Base-by-base conservation (phyloP, 352 stramenopile genomes). In the Blastocystis sp. region DNA sequence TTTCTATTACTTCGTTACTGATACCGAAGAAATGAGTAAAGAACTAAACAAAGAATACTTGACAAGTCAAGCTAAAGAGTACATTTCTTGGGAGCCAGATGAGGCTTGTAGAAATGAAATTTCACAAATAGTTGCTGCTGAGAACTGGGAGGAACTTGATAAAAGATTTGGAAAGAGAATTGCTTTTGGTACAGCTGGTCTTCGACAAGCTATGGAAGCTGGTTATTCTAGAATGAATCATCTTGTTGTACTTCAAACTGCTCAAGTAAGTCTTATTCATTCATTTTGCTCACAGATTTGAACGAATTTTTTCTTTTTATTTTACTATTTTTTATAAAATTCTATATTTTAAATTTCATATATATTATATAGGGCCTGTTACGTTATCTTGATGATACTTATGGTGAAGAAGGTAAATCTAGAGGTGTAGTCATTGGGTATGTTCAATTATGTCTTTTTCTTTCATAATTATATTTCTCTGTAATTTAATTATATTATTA, bases 221-320 rank as follows among this genome's bases (percentile, higher is more conserved):
- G 83, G 83, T 9, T 78, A 80, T 5, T 74, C 71, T 27, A 75
- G 75, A 43, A 90, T 93, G 73, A 93, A 93, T 70, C 81, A 91
- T 49, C 71, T 91, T 30, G 79, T 91, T 18, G 72, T 91, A 33
- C 71, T 93, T 16, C 83, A 92, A 70, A 86, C 83, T 9, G 75
- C 77, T n/a, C 82, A 86, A 72, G 52, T 62, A 52, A 5, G 36
- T 11, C 28, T 34, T 33, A 9, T 11, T 1, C 33, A 40, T 6
- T 21, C n/a, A n/a, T n/a, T n/a, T n/a, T n/a, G n/a, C n/a, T n/a
- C n/a, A n/a, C n/a, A n/a, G n/a, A n/a, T 39, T n/a, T n/a, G 33
- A 39, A 39, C 33, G 13, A n/a, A n/a, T n/a, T 39, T n/a, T n/a
- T 39, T 39, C n/a, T n/a, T 39, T n/a, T n/a, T n/a, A n/a, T n/a